These are phyloP conservation scores for Debaryomyces psychrophilus DNA, from an alignment of 1,139 yeast genomes.

Conservation along the genomic window DNA sequence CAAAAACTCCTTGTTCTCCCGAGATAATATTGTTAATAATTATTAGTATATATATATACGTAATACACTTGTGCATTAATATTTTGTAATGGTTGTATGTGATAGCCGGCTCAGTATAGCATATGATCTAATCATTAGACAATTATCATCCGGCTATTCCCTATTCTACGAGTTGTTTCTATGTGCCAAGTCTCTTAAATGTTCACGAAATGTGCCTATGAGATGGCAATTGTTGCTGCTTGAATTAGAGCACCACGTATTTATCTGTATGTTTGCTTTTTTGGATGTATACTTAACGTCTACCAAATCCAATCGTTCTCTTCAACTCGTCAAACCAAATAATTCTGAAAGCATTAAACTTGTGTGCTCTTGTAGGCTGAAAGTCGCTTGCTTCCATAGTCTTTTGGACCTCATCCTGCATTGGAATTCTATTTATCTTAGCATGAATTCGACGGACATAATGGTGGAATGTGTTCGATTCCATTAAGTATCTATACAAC, in stretches of 20 bases:
- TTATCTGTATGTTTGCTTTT: background rate
- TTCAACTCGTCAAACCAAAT: conserved; percentile 68
- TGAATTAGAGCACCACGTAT: background rate
- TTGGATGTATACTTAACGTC: conserved; percentile 21
- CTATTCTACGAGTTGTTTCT: background rate
- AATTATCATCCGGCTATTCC: too few relatives aligned
- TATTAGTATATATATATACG: conserved; percentile 19
- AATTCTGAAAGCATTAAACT: conserved; percentile 61
- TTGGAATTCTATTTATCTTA: conserved; percentile 61
- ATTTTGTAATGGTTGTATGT: background rate
- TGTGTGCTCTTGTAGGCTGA: conserved; percentile 57
- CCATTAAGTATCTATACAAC: conserved; percentile 51
- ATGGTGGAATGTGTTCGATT: conserved; percentile 65
- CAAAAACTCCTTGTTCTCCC: conserved; percentile 15
- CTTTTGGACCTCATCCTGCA: conserved; percentile 18
- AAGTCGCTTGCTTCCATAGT: conserved; percentile 30
- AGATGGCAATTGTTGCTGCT: background rate
- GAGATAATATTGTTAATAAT: conserved; percentile 30
- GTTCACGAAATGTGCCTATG: background rate
- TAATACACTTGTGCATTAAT: background rate
- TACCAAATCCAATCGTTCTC: conserved; percentile 48
- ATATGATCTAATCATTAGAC: too few relatives aligned
- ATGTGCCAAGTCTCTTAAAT: background rate
- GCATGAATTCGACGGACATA: conserved; percentile 71
- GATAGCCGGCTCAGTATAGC: too few relatives aligned